Evolutionary conservation across 2,329 filamentous ascomycete genomes (phyloP).

Genomic region (Talaromyces sp.): DNA sequence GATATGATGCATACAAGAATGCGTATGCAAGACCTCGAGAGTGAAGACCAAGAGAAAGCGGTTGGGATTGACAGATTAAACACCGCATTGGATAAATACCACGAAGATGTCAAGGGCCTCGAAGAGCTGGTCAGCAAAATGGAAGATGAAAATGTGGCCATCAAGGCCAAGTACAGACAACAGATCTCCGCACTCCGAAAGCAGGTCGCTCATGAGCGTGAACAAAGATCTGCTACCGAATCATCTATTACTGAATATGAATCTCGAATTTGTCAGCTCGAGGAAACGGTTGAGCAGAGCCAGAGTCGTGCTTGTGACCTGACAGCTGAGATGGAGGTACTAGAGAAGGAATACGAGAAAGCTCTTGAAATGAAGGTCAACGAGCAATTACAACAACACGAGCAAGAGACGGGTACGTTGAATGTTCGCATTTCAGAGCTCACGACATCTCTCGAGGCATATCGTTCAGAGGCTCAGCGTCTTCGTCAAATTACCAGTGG

Average conservation of each 20-base stretch:
- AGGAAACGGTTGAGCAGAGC: conserved; percentile 39
- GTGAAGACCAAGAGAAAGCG: conserved; percentile 43
- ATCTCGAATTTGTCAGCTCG: conserved; percentile 39
- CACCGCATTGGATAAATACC: conserved; percentile 47
- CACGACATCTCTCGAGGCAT: conserved; percentile 41
- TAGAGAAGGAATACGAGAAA: conserved; percentile 35
- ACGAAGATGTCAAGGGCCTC: conserved; percentile 45
- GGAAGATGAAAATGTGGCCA: conserved; percentile 42
- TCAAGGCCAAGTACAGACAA: conserved; percentile 30
- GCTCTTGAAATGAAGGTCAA: conserved; percentile 27
- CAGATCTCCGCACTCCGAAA: conserved; percentile 38
- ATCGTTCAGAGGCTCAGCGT: conserved; percentile 39
- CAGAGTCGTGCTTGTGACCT: conserved; percentile 38
- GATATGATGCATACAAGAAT: conserved; percentile 51
- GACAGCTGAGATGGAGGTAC: conserved; percentile 35
- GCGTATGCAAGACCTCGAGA: conserved; percentile 46
- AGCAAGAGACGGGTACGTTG: conserved; percentile 41
- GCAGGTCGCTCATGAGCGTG: conserved; percentile 37
- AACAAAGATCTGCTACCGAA: conserved; percentile 38
- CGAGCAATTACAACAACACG: conserved; percentile 30
- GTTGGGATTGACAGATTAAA: conserved; percentile 47
- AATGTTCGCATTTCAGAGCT: conserved; percentile 47
- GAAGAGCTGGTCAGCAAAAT: conserved; percentile 46
- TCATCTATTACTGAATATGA: conserved; percentile 37
- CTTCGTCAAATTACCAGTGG: conserved; percentile 39